A percentile compares a stretch with the other conserved stretches of the same genome.
These are phyloP conservation scores for Collybiopsis luxurians DNA, from an alignment of 768 basidiomycete species.

Conservation along the genomic window DNA sequence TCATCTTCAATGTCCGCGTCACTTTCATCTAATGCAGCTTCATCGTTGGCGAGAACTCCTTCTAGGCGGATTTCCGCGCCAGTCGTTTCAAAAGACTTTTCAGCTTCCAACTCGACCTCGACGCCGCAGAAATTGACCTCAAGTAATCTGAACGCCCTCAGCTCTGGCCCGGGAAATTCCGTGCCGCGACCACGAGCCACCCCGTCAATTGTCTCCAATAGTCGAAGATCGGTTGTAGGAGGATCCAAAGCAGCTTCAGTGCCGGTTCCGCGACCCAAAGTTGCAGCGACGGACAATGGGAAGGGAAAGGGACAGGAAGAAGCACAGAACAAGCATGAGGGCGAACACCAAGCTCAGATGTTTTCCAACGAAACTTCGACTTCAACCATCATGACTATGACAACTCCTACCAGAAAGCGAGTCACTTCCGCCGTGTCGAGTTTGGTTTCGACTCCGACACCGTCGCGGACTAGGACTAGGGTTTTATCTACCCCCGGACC, in stretches of 20 bases:
- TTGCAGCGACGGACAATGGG: background rate
- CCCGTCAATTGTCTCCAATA: slow-evolving; percentile 2
- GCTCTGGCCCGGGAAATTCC: background rate
- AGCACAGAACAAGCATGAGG: background rate
- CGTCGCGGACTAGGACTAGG: slow-evolving; percentile 1
- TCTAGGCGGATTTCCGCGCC: background rate
- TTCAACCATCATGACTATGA: slow-evolving; percentile 1
- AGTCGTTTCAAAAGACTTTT: background rate
- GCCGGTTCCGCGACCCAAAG: background rate
- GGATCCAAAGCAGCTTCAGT: background rate
- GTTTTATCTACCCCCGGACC: background rate
- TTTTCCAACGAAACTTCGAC: background rate
- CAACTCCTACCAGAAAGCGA: background rate
- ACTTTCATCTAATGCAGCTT: background rate
- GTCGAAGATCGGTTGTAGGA: slow-evolving; percentile 1
- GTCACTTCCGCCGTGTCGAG: slow-evolving; percentile 3
- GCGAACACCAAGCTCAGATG: background rate
- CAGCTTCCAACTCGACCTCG: background rate
- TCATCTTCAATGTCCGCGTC: background rate
- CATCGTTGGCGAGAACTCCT: background rate
- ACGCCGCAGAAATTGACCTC: background rate
- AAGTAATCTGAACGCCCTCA: background rate
- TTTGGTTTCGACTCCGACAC: background rate
- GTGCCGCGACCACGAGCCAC: background rate
- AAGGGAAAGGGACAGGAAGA: background rate